These are phyloP conservation scores for Phytophthora podocarpi DNA, from an alignment of 352 stramenopile species.

Conservation along the genomic window DNA sequence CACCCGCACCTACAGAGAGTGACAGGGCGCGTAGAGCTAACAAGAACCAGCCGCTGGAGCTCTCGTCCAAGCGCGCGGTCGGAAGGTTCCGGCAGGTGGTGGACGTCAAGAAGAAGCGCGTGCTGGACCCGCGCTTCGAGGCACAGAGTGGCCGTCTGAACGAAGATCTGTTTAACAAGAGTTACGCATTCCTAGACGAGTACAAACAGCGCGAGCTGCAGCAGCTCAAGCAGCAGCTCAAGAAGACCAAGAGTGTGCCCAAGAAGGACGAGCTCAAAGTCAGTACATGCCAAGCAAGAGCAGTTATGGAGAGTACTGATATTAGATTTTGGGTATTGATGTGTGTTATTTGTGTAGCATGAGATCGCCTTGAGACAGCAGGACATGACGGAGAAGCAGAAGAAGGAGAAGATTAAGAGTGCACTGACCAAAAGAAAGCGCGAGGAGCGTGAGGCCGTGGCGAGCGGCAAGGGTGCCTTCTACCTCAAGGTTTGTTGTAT, in stretches of 20 bases:
- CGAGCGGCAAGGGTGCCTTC: constrained; percentile 89
- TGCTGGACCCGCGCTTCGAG: constrained; percentile 90
- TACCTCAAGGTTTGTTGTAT: constrained; percentile 80
- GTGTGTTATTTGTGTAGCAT: constrained; percentile 36
- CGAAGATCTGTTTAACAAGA: constrained; percentile 87
- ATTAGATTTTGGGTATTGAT: not conserved
- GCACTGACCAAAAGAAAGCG: constrained; percentile 82
- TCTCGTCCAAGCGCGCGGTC: constrained; percentile 86
- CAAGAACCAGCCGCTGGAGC: constrained; percentile 88
- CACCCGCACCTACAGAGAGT: not conserved
- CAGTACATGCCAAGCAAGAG: not conserved
- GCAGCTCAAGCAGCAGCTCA: constrained; percentile 84
- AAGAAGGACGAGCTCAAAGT: constrained; percentile 86
- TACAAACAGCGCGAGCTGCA: constrained; percentile 89
- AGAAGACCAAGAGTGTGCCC: constrained; percentile 64
- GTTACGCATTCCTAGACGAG: constrained; percentile 90
- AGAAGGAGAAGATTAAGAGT: constrained; percentile 72
- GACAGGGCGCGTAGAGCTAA: constrained; percentile 40
- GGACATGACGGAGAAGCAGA: constrained; percentile 76
- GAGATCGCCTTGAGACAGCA: constrained; percentile 75
- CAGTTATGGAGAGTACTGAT: not conserved
- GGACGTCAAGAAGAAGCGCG: constrained; percentile 76
- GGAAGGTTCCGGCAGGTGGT: constrained; percentile 81
- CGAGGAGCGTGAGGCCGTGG: constrained; percentile 89
- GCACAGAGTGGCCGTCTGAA: constrained; percentile 84